Evolutionary conservation across 2,329 filamentous ascomycete genomes (phyloP).

Genomic region (Dendrostoma leiphaemia): DNA sequence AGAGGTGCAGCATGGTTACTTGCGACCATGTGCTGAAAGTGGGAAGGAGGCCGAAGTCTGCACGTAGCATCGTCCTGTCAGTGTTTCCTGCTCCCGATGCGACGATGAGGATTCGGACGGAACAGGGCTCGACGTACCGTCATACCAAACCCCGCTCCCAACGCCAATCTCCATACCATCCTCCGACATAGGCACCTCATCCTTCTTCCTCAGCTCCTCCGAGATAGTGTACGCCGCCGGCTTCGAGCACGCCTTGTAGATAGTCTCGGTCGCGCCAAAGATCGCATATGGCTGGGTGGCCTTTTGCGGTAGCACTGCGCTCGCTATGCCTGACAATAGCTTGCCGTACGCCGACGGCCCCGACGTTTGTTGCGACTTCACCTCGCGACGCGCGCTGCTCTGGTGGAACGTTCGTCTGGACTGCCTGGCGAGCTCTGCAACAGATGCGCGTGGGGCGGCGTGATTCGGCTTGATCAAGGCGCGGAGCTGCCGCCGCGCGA

Average conservation of each 20-base stretch:
- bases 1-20: constrained; percentile 95
- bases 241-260: constrained; percentile 72
- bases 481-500: constrained; percentile 31
- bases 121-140: constrained; percentile 51
- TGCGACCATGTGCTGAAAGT: constrained; percentile 97
- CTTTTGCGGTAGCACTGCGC: constrained; percentile 17
- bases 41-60: constrained; percentile 74
- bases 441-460: constrained; percentile 2
- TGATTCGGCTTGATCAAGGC: constrained; percentile 8
- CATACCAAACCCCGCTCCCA: constrained; percentile 77
- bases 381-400: constrained; percentile 7
- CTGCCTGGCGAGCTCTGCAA: constrained; percentile 6
- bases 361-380: constrained; percentile 1
- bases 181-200: constrained; percentile 66
- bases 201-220: constrained; percentile 62
- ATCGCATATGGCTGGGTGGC: constrained; percentile 62
- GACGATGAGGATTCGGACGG: background rate
- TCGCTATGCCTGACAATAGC: constrained; percentile 6
- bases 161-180: constrained; percentile 81
- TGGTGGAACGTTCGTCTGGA: constrained; percentile 17
- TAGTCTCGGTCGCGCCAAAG: constrained; percentile 72
- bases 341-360: constrained; percentile 8
- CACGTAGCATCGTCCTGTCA: background rate
- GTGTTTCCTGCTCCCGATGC: background rate
- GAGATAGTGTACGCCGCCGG: constrained; percentile 77